Percentiles rank a stretch among this genome's conserved stretches.
Conservation (phyloP, 768 basidiomycete species). For the Clitopilus hobsonii region DNA sequence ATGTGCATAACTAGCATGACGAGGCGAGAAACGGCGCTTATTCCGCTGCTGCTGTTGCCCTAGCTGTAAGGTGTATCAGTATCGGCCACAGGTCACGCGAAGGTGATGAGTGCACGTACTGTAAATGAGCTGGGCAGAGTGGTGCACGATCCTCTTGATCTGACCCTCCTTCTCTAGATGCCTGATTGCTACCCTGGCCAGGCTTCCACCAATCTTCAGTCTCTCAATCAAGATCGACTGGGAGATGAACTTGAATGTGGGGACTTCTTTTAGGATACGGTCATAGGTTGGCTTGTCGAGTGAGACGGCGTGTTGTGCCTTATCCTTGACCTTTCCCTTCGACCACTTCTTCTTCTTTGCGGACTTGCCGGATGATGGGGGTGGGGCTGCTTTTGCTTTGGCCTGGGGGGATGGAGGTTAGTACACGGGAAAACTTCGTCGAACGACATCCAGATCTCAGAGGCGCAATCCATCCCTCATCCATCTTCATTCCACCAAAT, state of each 20-base stretch:
- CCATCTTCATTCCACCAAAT: background rate
- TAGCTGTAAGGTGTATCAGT: constrained; percentile 27
- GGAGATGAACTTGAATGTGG: constrained; percentile 98
- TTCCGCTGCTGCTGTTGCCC: constrained; percentile 48
- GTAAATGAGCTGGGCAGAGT: constrained; percentile 92
- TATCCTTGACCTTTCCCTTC: constrained; percentile 99
- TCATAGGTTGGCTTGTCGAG: constrained; percentile 92
- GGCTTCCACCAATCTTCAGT: constrained; percentile 92
- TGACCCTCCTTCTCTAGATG: constrained; percentile 91
- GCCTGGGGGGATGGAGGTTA: constrained; percentile 30
- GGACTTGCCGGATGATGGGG: constrained; percentile 74
- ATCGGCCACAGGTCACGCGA: background rate
- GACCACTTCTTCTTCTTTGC: constrained; percentile 99
- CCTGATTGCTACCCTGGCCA: constrained; percentile 87
- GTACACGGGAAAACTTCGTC: constrained; percentile 15
- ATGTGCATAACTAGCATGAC: constrained; percentile 22
- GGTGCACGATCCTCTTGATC: constrained; percentile 97
- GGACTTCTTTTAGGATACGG: constrained; percentile 96
- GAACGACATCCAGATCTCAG: constrained; percentile 29
- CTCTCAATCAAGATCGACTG: constrained; percentile 98
- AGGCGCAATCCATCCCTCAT: constrained; percentile 33
- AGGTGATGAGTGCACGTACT: constrained; percentile 37
- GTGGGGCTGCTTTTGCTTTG: constrained; percentile 78
- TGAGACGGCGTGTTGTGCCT: constrained; percentile 94
- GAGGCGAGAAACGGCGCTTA: constrained; percentile 24